Conservation (phyloP, 2,329 filamentous ascomycete species). For the Beauveria sp. region DNA sequence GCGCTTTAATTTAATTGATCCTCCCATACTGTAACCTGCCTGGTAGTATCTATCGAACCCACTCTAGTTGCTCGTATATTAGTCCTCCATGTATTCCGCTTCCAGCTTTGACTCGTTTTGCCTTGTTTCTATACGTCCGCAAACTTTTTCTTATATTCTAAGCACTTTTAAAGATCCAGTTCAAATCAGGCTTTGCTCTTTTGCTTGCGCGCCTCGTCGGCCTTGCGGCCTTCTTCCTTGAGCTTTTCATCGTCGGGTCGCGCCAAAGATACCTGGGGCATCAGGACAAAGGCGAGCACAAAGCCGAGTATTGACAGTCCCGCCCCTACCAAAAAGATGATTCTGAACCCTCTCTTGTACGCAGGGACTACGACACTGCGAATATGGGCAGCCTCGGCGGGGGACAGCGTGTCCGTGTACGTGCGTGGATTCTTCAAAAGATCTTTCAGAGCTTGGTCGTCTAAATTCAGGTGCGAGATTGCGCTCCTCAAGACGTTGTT, state of each 20-base stretch:
- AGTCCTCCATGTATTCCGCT: not conserved
- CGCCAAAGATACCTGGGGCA: slow-evolving; percentile 31
- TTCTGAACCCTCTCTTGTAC: slow-evolving; percentile 28
- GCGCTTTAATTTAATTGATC: too few species aligned
- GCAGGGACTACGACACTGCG: slow-evolving; percentile 27
- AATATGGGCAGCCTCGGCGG: slow-evolving; percentile 22
- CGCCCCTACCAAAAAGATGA: slow-evolving; percentile 32
- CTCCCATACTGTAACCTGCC: too few species aligned
- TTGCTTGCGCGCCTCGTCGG: slow-evolving; percentile 4
- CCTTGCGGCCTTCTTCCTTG: slow-evolving; percentile 26
- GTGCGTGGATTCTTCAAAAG: slow-evolving; percentile 27
- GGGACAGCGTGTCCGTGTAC: slow-evolving; percentile 22
- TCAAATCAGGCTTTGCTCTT: not conserved
- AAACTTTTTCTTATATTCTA: not conserved
- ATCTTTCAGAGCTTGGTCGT: slow-evolving; percentile 16
- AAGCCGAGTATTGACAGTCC: slow-evolving; percentile 28
- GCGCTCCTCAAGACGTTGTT: slow-evolving; percentile 29
- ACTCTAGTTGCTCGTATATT: too few species aligned
- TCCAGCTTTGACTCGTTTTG: not conserved
- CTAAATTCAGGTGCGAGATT: slow-evolving; percentile 21
- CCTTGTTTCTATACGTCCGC: not conserved
- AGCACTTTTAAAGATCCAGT: not conserved
- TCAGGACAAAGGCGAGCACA: slow-evolving; percentile 29
- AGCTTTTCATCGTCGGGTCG: slow-evolving; percentile 29
- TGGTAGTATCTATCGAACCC: too few species aligned